Conservation (phyloP, 2,329 filamentous ascomycete genomes). For the Alternaria arborescens region DNA sequence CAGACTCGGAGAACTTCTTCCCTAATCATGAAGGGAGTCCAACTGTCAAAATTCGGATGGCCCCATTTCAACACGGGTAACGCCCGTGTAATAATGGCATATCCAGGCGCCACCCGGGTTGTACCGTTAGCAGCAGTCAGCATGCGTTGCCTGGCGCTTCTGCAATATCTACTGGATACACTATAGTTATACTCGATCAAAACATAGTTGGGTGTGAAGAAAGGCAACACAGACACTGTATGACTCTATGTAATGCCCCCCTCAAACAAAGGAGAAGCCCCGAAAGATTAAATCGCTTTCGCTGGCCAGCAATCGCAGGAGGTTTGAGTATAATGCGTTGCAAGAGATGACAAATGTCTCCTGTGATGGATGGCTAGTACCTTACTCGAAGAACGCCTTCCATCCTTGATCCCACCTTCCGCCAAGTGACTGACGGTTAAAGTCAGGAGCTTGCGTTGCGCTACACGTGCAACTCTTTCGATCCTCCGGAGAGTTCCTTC, state of each 20-base stretch:
- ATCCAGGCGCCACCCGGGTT: background rate
- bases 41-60: background rate
- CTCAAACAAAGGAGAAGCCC: background rate
- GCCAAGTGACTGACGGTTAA: background rate
- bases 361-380: background rate
- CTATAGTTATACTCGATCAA: background rate
- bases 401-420: background rate
- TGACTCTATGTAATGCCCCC: background rate
- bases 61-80: slow-evolving; percentile 2
- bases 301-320: background rate
- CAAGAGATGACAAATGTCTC: background rate
- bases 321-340: background rate
- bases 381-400: background rate
- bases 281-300: background rate
- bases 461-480: background rate
- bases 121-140: slow-evolving; percentile 1
- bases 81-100: slow-evolving; percentile 4
- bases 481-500: background rate
- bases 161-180: background rate
- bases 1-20: background rate
- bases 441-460: background rate
- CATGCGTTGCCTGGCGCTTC: slow-evolving; percentile 1
- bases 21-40: background rate
- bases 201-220: background rate
- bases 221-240: background rate